Evolutionary conservation across 345 rosid genomes (phyloP).

Genomic region (Citrus inodora): DNA sequence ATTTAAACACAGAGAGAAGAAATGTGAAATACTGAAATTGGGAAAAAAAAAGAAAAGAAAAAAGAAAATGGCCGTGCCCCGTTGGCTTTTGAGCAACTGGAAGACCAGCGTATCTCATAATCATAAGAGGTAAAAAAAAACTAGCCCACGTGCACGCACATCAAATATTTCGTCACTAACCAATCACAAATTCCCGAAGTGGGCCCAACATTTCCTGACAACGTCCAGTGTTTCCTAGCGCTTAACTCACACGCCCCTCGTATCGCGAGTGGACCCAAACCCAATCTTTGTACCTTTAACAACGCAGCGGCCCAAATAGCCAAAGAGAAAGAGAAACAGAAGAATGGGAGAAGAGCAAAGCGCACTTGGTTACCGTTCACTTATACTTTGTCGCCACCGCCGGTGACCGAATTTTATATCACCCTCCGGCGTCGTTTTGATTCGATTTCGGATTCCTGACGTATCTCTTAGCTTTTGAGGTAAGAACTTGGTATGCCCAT

Average conservation of each 20-base stretch:
- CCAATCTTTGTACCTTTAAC: slow-evolving; percentile 18
- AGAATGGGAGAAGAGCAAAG: slow-evolving; percentile 10
- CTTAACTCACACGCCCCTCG: slow-evolving; percentile 14
- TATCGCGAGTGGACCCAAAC: slow-evolving; percentile 8
- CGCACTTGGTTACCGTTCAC: slow-evolving; percentile 37
- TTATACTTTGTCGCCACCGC: slow-evolving; percentile 22
- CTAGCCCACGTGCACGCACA: slow-evolving; percentile 27
- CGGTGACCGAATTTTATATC: slow-evolving; percentile 26
- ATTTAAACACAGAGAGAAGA: neutral
- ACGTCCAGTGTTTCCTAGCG: neutral
- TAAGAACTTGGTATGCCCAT: slow-evolving; percentile 24
- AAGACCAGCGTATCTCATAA: slow-evolving; percentile 2
- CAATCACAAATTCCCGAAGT: slow-evolving; percentile 16
- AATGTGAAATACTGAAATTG: neutral
- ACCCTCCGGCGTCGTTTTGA: slow-evolving; percentile 8
- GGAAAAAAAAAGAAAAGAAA: neutral
- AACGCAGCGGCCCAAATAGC: slow-evolving; percentile 15
- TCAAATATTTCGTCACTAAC: neutral
- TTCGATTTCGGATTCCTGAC: slow-evolving; percentile 12
- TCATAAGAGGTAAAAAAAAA: neutral
- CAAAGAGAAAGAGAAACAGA: slow-evolving; percentile 8
- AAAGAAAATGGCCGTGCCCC: neutral
- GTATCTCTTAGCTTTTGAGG: slow-evolving; percentile 30
- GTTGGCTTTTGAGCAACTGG: slow-evolving; percentile 23
- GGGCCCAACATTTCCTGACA: neutral